Percentiles rank a stretch among this genome's conserved stretches.
Conservation (phyloP, 495 filamentous ascomycete species). For the Aspergillus mulundensis region DNA sequence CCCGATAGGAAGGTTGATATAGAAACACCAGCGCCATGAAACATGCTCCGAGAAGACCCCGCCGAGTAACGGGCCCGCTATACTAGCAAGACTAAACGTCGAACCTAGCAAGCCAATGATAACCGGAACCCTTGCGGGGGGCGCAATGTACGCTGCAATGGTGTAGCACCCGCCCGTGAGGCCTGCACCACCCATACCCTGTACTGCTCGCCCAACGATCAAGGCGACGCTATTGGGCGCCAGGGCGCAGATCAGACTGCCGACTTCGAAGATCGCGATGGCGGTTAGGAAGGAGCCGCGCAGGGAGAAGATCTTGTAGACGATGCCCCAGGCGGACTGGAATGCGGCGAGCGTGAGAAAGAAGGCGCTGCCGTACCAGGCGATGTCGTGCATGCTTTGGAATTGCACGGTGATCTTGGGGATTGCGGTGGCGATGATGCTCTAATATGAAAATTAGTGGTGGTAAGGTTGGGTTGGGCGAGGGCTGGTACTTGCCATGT, state of each 20-base stretch:
- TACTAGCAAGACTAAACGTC: conserved; percentile 64
- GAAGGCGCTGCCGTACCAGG: conserved; percentile 43
- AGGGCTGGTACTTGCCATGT: too few relatives aligned
- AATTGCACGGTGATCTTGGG: conserved; percentile 36
- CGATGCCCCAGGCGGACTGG: conserved; percentile 31
- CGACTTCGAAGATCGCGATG: conserved; percentile 7
- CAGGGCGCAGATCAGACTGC: conserved; percentile 18
- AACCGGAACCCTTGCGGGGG: conserved; percentile 53
- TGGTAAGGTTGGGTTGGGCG: too few relatives aligned
- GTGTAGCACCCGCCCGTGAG: conserved; percentile 11
- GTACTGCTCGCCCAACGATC: conserved; percentile 69
- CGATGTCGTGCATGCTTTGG: conserved; percentile 38
- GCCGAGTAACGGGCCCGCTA: conserved; percentile 61
- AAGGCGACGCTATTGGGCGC: conserved; percentile 33
- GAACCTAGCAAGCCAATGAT: conserved; percentile 61
- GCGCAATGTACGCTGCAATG: conserved; percentile 41
- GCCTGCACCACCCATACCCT: conserved; percentile 57
- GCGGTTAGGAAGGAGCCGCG: background rate
- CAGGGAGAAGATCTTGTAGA: conserved; percentile 33
- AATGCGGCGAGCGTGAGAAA: conserved; percentile 33
- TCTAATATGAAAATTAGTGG: too few relatives aligned
- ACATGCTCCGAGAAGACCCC: conserved; percentile 53
- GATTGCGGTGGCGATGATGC: conserved; percentile 29
- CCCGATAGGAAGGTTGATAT: conserved; percentile 1
- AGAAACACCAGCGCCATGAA: conserved; percentile 70